Base-by-base conservation (phyloP, 2,329 filamentous ascomycete species). In the Alternaria novae-zelandiae region DNA sequence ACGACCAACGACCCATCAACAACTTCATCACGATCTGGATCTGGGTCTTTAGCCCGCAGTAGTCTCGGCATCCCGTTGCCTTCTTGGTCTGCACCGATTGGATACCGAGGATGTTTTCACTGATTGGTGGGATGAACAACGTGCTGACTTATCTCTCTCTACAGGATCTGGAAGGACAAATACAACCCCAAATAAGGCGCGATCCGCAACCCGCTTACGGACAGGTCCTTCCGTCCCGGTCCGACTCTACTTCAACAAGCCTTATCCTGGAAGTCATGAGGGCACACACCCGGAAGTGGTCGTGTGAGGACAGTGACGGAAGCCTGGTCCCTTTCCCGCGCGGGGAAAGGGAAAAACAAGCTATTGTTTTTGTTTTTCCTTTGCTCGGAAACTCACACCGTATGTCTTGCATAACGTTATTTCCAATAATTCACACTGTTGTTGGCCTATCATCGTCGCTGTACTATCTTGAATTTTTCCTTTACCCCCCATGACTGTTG, bases 111-210 rank as follows among this genome's bases (percentile, higher is more conserved):
- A 59, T 57, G 46, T 32, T 54, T 50, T 15, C 41, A 17, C 13
- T 36, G 49, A 30, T 57, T 56, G 46, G 26, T 23, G 23, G 57
- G 55, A 49, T 30, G 51, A 44, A 47, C 51, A 25, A 76, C 72
- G 73, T 74, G 76, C 76, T 78, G 56, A 78, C 73, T 20, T 65
- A 26, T 59, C 17, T 30, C 25, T 57, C 44, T 50, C 44, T 46
- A 49, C 77, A 97, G 93, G 94, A 97, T 98, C 77, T 97, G 95
- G 93, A 98, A 98, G 80, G 94, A 97, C 67, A 98, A 98, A 83
- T 97, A 98, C 83, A 87, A 85, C 67, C 84, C 85, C 20, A 84
- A 85, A 75, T 83, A 76, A 67, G 53, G 20, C 17, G 28, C 59
- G 41, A 56, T 62, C 49, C 44, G 55, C 43, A 51, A 28, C 17